Percentiles rank a stretch among this genome's conserved stretches.
Evolutionary conservation across 139 green algal species (phyloP).

Genomic region (Pseudopediastrum boryanum): DNA sequence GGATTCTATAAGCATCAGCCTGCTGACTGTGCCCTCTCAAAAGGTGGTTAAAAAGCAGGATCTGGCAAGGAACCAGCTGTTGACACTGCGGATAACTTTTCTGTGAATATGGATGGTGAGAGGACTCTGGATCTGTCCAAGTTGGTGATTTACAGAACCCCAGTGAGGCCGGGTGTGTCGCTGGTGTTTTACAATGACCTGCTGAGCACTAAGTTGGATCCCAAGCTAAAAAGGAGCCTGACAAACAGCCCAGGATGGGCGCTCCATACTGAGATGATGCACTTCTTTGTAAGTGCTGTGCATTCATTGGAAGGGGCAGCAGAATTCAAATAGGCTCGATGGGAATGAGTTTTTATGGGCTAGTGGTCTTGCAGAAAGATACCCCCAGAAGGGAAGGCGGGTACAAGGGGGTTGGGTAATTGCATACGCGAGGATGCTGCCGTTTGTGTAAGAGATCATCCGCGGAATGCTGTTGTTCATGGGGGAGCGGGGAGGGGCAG

Average conservation of each 20-base stretch:
- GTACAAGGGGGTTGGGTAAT: no score
- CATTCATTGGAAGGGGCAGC: no score
- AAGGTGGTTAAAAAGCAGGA: background rate
- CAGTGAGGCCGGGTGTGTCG: background rate
- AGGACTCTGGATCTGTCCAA: conserved; percentile 2
- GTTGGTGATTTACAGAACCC: conserved; percentile 4
- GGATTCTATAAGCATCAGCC: background rate
- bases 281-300: conserved; percentile 6
- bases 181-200: conserved; percentile 9
- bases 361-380: no score
- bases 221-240: background rate
- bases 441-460: no score
- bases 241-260: background rate
- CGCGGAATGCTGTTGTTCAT: no score
- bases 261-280: background rate
- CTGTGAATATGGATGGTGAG: background rate
- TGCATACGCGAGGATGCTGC: no score
- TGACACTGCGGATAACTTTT: conserved; percentile 1
- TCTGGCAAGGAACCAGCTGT: background rate
- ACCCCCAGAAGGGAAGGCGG: no score
- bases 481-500: no score
- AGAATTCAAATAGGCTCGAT: no score
- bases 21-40: conserved; percentile 7
- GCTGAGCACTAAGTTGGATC: conserved; percentile 10
- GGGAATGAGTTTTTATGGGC: no score